Conservation (phyloP, 2,329 filamentous ascomycete species). For the Penicillium sp. region DNA sequence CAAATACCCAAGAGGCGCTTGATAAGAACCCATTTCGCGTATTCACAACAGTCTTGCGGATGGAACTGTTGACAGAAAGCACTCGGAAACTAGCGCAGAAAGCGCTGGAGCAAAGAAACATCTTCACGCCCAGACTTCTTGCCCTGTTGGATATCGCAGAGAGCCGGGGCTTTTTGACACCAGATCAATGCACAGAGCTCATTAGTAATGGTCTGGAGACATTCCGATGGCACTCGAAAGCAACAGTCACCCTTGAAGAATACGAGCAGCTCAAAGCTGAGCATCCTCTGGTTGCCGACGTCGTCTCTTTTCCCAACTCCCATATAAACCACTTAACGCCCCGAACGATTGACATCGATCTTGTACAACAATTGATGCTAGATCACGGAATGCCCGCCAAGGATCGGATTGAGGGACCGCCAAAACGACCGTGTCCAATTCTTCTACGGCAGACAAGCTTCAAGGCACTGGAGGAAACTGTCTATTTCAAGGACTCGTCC, state of each 20-base stretch:
- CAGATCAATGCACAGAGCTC: constrained; percentile 37
- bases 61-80: constrained; percentile 41
- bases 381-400: constrained; percentile 46
- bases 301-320: constrained; percentile 43
- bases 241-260: constrained; percentile 42
- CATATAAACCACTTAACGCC: constrained; percentile 58
- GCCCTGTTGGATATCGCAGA: constrained; percentile 40
- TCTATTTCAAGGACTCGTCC: constrained; percentile 39
- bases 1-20: constrained; percentile 36
- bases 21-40: constrained; percentile 47
- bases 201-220: constrained; percentile 46
- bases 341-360: constrained; percentile 50
- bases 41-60: constrained; percentile 44
- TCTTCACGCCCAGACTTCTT: constrained; percentile 44
- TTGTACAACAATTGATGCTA: constrained; percentile 47
- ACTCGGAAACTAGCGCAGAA: constrained; percentile 34
- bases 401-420: constrained; percentile 53
- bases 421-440: constrained; percentile 45
- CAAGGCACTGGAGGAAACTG: constrained; percentile 49
- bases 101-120: constrained; percentile 39
- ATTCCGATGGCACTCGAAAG: constrained; percentile 49
- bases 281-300: constrained; percentile 51
- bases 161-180: constrained; percentile 26
- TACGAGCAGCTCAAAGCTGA: constrained; percentile 45
- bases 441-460: constrained; percentile 56